Base-by-base conservation (phyloP, 257 asterid genomes). In the Nicotiana tabacum region DNA sequence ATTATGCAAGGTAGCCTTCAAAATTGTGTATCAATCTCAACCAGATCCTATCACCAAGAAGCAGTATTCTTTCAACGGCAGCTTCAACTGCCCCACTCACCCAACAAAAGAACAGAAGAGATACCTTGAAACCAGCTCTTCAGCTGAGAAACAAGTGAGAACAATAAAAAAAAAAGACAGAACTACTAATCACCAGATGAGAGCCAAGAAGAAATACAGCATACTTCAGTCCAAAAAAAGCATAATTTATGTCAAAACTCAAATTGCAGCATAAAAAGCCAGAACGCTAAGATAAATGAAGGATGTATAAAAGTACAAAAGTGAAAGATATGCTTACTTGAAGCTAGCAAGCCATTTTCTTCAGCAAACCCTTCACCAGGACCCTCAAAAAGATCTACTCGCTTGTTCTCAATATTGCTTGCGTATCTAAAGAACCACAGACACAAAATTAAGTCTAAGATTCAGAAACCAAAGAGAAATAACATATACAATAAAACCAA, bases 371-470 rank as follows among this genome's bases (percentile, higher is more conserved):
- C 97, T 93, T 94, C 99, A 64, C 91, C 91, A 29, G 99, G 97
- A 64, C 97, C 98, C 88, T 94, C 99, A 55, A 96, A 96, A 82
- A 96, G 94, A 88, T 96, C 99, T 85, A 90, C 97, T 79, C 98
- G 90, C 88, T 90, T 96, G 94, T 90, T 91, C 43, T 96, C 98
- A 82, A 94, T 94, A 89, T 83, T 93, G 91, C 89, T 92, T 82
- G 99, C 91, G 76, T 94, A 91, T 90, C 98, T 96, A 83, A 64
- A 89, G 68, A 83, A 84, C 77, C 83, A 87, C 84, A 88, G 72
- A 77, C 78, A 85, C 53, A 78, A 82, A 79, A n/a, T 58, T 66
- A 62, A 82, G 70, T 27, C 56, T 51, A 66, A 1, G 16, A 81
- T 15, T 35, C 55, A 74, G 8, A 57, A 53, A 15, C 39, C 58